These are phyloP conservation scores for Mikania micrantha DNA, from an alignment of 129 eudicot genomes.

Conservation along the genomic window DNA sequence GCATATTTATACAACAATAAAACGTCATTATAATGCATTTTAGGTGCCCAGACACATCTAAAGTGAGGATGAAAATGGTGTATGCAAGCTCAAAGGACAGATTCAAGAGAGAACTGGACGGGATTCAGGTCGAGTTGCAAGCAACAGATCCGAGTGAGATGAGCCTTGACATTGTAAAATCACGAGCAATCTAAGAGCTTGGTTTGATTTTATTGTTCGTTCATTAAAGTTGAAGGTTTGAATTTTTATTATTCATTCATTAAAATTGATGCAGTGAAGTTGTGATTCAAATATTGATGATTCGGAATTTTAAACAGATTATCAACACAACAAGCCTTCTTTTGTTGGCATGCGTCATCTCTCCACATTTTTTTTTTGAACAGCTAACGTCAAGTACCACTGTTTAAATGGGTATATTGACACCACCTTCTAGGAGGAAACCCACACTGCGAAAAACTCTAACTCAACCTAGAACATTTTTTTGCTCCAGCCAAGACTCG, in stretches of 20 bases:
- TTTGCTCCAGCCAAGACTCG: too few relatives aligned
- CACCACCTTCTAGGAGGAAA: too few relatives aligned
- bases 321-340: background rate
- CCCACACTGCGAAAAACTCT: too few relatives aligned
- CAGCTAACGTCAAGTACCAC: too few relatives aligned
- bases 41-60: slow-evolving; percentile 84
- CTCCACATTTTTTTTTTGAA: too few relatives aligned
- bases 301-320: background rate
- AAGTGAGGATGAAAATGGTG: slow-evolving; percentile 93
- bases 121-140: slow-evolving; percentile 85
- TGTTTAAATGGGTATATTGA: too few relatives aligned
- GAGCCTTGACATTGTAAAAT: slow-evolving; percentile 80
- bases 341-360: background rate
- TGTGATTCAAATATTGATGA: too few relatives aligned
- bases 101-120: slow-evolving; percentile 91
- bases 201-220: background rate
- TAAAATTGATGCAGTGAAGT: too few relatives aligned
- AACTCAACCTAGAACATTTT: too few relatives aligned
- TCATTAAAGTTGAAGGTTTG: background rate
- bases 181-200: slow-evolving; percentile 42
- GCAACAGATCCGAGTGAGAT: slow-evolving; percentile 94
- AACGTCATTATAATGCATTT: background rate
- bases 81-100: slow-evolving; percentile 90
- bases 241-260: too few relatives aligned
- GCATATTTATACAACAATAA: background rate